Evolutionary conservation across 305 asterid genomes (phyloP).

Genomic region (Solanum hybrid): DNA sequence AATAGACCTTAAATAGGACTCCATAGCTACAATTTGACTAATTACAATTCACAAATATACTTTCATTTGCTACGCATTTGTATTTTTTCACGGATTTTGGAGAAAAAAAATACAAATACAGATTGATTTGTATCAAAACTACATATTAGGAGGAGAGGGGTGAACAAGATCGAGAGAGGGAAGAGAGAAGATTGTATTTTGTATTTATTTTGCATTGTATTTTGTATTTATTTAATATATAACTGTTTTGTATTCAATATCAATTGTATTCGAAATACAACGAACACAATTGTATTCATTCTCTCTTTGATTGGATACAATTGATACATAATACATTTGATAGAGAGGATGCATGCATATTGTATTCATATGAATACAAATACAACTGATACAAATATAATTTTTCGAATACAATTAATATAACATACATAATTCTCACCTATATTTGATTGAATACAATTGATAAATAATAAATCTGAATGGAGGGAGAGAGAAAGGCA

Average conservation of each 20-base stretch:
- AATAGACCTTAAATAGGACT: no score
- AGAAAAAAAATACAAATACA: not conserved
- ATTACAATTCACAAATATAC: no score
- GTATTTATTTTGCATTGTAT: no score
- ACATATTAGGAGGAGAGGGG: not conserved
- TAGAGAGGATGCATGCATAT: not conserved
- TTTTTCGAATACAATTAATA: not conserved
- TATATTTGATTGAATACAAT: not conserved
- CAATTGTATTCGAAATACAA: not conserved
- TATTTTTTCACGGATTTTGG: not conserved
- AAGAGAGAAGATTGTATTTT: no score
- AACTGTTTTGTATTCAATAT: no score
- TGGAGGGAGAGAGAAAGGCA: no score
- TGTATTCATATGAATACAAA: not conserved
- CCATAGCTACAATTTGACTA: no score
- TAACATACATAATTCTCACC: no score
- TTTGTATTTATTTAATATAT: no score
- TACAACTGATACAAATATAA: no score
- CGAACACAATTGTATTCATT: no score
- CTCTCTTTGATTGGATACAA: not conserved
- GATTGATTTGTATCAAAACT: not conserved
- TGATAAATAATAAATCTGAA: not conserved
- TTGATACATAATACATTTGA: not conserved
- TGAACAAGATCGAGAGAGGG: not conserved
- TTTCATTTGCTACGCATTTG: no score